Base-by-base conservation (phyloP, 768 basidiomycete genomes). In the Paxillus ammoniavirescens region DNA sequence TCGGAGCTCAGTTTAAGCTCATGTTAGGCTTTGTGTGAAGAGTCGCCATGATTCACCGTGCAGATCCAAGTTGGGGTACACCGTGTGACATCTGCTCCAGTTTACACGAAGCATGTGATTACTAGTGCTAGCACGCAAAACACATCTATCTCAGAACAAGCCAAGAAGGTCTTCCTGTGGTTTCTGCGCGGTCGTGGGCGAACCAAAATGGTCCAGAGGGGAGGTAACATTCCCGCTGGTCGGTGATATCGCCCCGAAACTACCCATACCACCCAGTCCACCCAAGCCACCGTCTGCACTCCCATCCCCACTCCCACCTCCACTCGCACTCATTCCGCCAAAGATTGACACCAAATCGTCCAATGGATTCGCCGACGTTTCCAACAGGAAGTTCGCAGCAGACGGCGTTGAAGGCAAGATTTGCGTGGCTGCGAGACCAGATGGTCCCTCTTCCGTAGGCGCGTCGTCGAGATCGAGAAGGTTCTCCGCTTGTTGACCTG, bases 271-370 rank as follows among this genome's bases (percentile, higher is more conserved):
- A 42, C 62, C 65, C 50, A 66, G 53, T 14, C 63, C 64, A 43
- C 63, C 60, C 23, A 62, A 61, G 8, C 28, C 52, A 47, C 33
- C 42, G 2, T 58, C 59, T 7, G 31, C 30, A 36, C 60, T 18
- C 52, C 52, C 36, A 53, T 30, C 43, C 30, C 54, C 59, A 50
- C 40, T 60, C 30, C 36, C 42, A 15, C 50, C 53, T 10, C 54
- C 62, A 30, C 65, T 65, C 50, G 57, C 73, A 67, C 58, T 75
- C 64, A 64, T 74, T 63, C 70, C 76, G 14, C 91, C 92, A 66
- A 97, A 97, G 60, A 97, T 91, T 8, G 93, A 94, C 21, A 95
- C 93, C 10, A 97, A 79, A 67, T 97, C 93, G 69, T 96, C 93
- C 42, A 96, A 76, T 1, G 94, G 94, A 66, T 97, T 97, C 55